phyloP scores from a whole-genome alignment of 1,284 basidiomycete species.

The Leccinum variabile region DNA sequence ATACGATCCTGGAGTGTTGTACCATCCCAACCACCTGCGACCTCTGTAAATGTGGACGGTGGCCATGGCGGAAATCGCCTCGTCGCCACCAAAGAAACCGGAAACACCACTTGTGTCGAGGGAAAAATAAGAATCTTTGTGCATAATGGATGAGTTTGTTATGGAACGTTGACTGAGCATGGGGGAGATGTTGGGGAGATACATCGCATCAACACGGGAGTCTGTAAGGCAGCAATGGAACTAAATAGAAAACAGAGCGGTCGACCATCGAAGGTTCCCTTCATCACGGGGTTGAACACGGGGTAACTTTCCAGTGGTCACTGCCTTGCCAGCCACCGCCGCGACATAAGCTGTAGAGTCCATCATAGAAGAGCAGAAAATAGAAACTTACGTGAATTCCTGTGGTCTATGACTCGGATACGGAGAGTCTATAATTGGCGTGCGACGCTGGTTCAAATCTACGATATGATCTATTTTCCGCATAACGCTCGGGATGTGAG shows the following conservation, averaged over 20 bases:
- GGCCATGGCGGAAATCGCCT: constrained; percentile 35
- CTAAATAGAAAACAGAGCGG: background rate
- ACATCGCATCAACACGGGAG: constrained; percentile 8
- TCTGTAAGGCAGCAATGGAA: background rate
- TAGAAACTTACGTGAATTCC: background rate
- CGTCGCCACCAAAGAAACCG: constrained; percentile 22
- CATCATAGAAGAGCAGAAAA: too few relatives aligned
- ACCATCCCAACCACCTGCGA: constrained; percentile 34
- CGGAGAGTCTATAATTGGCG: too few relatives aligned
- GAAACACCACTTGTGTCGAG: constrained; percentile 28
- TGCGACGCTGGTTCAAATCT: too few relatives aligned
- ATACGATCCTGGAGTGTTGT: constrained; percentile 35
- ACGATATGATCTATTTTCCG: too few relatives aligned
- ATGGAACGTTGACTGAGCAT: constrained; percentile 14
- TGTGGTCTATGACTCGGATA: background rate
- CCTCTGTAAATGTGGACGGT: constrained; percentile 31
- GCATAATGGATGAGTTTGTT: constrained; percentile 7
- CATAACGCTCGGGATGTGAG: background rate
- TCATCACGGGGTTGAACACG: background rate
- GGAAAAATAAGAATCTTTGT: constrained; percentile 20
- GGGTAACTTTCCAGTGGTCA: background rate
- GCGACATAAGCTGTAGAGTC: too few relatives aligned
- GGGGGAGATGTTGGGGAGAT: constrained; percentile 14
- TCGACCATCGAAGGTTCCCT: background rate
- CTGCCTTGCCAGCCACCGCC: background rate